These are phyloP conservation scores for Paracoccidioides brasiliensis DNA, from an alignment of 2,329 filamentous ascomycete species.

Conservation along the genomic window DNA sequence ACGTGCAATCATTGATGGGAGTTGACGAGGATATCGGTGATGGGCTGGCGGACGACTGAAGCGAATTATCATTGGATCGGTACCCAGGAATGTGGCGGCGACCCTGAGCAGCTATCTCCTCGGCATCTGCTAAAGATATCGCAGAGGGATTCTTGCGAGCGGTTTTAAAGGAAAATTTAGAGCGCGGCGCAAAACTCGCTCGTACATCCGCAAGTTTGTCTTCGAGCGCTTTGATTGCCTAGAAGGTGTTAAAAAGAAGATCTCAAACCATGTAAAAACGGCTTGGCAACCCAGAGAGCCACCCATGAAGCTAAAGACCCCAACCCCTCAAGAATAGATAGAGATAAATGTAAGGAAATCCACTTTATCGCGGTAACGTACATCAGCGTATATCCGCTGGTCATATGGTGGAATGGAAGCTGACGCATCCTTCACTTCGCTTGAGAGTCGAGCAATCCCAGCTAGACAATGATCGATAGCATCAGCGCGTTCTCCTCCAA, in stretches of 20 bases:
- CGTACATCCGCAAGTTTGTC: constrained; percentile 63
- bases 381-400: constrained; percentile 71
- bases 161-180: constrained; percentile 72
- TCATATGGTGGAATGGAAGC: constrained; percentile 80
- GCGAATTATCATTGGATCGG: constrained; percentile 27
- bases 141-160: constrained; percentile 40
- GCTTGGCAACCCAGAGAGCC: too few relatives aligned
- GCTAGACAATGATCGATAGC: constrained; percentile 69
- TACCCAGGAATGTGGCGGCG: constrained; percentile 33
- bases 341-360: constrained; percentile 6
- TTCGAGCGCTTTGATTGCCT: constrained; percentile 68
- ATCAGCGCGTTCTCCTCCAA: constrained; percentile 64
- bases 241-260: constrained; percentile 6
- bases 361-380: constrained; percentile 25
- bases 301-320: too few relatives aligned
- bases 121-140: constrained; percentile 36
- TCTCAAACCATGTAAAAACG: neutral
- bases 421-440: constrained; percentile 71
- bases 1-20: constrained; percentile 23
- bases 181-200: constrained; percentile 55
- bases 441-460: constrained; percentile 66
- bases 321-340: neutral
- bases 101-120: constrained; percentile 39
- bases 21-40: constrained; percentile 27
- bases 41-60: constrained; percentile 24